Base-by-base conservation (phyloP, 306 rosid genomes). In the Cyamopsis tetragonoloba region DNA sequence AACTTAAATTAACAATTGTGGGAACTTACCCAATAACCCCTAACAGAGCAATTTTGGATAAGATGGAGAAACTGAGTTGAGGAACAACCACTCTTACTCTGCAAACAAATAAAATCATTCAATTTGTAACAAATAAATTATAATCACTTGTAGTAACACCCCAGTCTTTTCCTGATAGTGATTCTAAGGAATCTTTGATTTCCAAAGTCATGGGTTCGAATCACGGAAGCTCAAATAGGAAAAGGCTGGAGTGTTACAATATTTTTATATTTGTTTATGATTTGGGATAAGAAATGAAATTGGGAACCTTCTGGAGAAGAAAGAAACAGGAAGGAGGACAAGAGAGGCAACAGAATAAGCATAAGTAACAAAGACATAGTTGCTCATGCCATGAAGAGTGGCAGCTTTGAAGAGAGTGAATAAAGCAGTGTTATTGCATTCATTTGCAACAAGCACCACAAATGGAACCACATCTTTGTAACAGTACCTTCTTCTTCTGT, bases 341-440 rank as follows among this genome's bases (percentile, higher is more conserved):
- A 83, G 31, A 43, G 91, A 87, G 6, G 91, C 89, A 65, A 91
- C 35, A 49, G 85, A 68, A 62, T 86, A 91, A 75, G 93, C 82
- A 66, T 91, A 91, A 50, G 85, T 77, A 27, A 91, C 81, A 76
- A 91, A 91, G 50, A 91, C 97, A 77, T 73, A 84, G 80, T 79
- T 75, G 59, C 93, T 91, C 96, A 91, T 79, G 18, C 97, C 97
- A 28, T 57, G 57, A 27, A 71, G 17, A 9, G 95, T 84, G 28
- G 97, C 97, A 14, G 91, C 91, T 83, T 91, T 91, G 84, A 88
- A 91, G 42, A 91, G 91, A 3, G 93, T 91, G 79, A 84, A 78
- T 47, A 91, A 56, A 0, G 89, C 91, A 1, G 85, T 88, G 83
- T 88, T 88, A 38, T 46, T 73, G 67, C 88, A 79, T 76, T 91